Conservation (phyloP, 345 rosid genomes). For the Moricandia moricandioides region DNA sequence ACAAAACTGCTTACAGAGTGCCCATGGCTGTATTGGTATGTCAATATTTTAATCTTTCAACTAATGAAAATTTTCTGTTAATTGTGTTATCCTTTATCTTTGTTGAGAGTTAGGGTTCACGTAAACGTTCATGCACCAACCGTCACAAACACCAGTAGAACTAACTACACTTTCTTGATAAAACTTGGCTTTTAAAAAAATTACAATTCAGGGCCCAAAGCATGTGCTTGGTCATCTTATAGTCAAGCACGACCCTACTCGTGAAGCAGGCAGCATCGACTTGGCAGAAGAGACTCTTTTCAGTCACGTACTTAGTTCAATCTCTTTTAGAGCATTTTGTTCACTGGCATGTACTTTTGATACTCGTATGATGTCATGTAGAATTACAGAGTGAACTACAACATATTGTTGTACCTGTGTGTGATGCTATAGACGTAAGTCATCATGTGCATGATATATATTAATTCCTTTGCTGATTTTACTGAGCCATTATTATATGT, state of each 20-base stretch:
- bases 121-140: not conserved
- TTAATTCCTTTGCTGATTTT: not conserved
- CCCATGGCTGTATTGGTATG: not conserved
- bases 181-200: no score
- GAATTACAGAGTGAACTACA: conserved; percentile 75
- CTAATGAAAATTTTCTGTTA: not conserved
- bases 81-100: not conserved
- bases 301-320: not conserved
- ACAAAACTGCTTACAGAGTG: not conserved
- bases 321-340: not conserved
- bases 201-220: no score
- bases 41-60: not conserved
- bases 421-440: conserved; percentile 68
- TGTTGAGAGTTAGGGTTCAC: not conserved
- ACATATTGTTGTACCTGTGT: conserved; percentile 55
- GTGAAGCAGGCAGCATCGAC: conserved; percentile 89
- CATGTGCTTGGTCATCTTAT: no score
- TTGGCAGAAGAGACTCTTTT: conserved; percentile 71
- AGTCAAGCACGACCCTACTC: conserved; percentile 24
- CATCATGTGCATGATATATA: conserved; percentile 3
- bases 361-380: conserved; percentile 20
- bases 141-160: not conserved
- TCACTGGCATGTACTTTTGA: not conserved
- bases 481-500: not conserved
- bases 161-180: no score